Evolutionary conservation across 1,284 basidiomycete species (phyloP), one percentile per base, ranked within the genome.

Genomic region (Trichosporon sp.): DNA sequence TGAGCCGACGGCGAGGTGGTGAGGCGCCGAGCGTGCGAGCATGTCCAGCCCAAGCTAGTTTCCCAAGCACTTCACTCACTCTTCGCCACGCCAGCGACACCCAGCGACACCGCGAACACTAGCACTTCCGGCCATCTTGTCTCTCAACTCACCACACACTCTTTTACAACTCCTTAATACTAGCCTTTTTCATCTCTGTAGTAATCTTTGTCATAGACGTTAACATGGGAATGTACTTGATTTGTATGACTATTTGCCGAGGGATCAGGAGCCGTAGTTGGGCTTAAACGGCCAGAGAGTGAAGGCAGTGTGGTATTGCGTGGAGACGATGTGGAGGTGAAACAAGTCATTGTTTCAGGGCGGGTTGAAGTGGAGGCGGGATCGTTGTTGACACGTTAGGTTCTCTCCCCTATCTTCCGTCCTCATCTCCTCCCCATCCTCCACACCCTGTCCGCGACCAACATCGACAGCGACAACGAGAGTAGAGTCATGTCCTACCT

Each of bases 401-500:
- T 11, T 10, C 8, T 19, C 2, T 4, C n/a, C 10, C n/a, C 8
- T 16, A 6, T 54, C 51, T 26, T 54, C 51, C 19, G 2, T 7
- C 10, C 51, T 21, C 51, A 16, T 16, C 8, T 40, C 38, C 4
- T 46, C 5, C 4, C 1, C 5, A 14, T 10, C 4, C 51, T 54
- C 51, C 8, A 21, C 51, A 26, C 51, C 51, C 4, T 51, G 26
- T 26, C 26, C 26, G 2, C 26, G 26, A 26, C 26, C 48, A 16
- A n/a, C 51, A 54, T 3, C 19, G 19, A 2, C 7, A 5, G 26
- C 26, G 26, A 26, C 26, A 26, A 26, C 26, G 26, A 4, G 16
- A 16, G n/a, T 12, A n/a, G 4, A 46, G n/a, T 1, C 31, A 63
- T 63, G 59, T 65, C 64, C 7, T 74, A 74, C 66, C 64, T 79